These are phyloP conservation scores for Fomitopsis pinicola DNA, from an alignment of 1,284 basidiomycete genomes.

Conservation along the genomic window DNA sequence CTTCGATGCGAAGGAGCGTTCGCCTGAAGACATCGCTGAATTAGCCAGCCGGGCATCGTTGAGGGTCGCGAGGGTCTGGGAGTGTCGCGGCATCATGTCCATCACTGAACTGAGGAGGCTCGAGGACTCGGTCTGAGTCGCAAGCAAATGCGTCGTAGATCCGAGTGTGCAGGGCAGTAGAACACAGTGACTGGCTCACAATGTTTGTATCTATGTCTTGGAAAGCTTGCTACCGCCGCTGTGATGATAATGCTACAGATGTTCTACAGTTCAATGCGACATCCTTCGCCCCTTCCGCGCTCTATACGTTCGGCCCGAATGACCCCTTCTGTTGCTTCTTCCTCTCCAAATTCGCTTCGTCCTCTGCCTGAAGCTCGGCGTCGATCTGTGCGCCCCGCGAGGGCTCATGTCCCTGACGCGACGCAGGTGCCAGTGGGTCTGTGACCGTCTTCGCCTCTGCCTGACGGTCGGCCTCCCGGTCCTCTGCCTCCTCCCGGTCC, in stretches of 20 bases:
- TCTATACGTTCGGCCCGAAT: conserved; percentile 6
- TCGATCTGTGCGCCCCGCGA: conserved; percentile 23
- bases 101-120: conserved; percentile 9
- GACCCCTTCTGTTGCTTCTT: conserved; percentile 10
- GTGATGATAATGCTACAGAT: not conserved
- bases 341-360: conserved; percentile 18
- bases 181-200: too few relatives aligned
- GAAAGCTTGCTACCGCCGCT: not conserved
- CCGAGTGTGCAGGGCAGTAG: too few relatives aligned
- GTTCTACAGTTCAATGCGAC: not conserved
- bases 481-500: conserved; percentile 14
- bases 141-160: too few relatives aligned
- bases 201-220: too few relatives aligned
- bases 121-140: not conserved
- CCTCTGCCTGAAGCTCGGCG: conserved; percentile 20
- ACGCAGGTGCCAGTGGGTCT: conserved; percentile 19
- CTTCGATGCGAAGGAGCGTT: conserved; percentile 11
- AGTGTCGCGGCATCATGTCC: conserved; percentile 7
- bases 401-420: conserved; percentile 18
- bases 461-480: conserved; percentile 12
- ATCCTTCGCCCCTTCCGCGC: not conserved
- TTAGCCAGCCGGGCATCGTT: conserved; percentile 9
- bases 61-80: conserved; percentile 9
- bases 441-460: conserved; percentile 14
- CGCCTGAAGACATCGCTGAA: conserved; percentile 3